Conservation (phyloP, 768 basidiomycete genomes). For the Rhodotorula toruloides region DNA sequence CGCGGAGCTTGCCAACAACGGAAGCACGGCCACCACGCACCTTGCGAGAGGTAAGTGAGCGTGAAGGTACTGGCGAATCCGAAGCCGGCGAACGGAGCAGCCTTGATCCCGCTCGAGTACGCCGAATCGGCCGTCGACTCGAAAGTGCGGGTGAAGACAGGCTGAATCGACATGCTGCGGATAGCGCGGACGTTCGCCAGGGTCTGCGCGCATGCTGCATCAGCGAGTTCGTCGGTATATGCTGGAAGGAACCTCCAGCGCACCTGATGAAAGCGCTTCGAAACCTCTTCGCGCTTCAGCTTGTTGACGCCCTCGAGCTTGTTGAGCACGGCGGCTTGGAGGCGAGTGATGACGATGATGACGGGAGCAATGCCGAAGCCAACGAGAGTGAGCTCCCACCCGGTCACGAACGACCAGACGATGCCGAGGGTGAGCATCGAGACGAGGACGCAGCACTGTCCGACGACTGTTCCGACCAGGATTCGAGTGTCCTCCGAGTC, state of each 20-base stretch:
- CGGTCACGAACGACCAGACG: slow-evolving; percentile 77
- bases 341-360: slow-evolving; percentile 66
- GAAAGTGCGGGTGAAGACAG: slow-evolving; percentile 65
- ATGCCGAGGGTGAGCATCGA: slow-evolving; percentile 80
- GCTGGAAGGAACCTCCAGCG: slow-evolving; percentile 41
- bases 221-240: background rate
- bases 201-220: slow-evolving; percentile 49
- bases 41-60: slow-evolving; percentile 79
- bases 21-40: slow-evolving; percentile 41
- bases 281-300: slow-evolving; percentile 75
- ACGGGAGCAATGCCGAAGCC: slow-evolving; percentile 81
- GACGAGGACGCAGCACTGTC: slow-evolving; percentile 65
- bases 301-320: slow-evolving; percentile 75
- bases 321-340: slow-evolving; percentile 68
- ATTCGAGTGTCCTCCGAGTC: slow-evolving; percentile 82
- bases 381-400: slow-evolving; percentile 89
- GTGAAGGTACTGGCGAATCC: slow-evolving; percentile 73
- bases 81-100: slow-evolving; percentile 83
- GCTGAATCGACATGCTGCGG: slow-evolving; percentile 76
- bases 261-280: slow-evolving; percentile 78
- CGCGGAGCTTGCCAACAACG: background rate
- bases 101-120: slow-evolving; percentile 61
- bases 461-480: slow-evolving; percentile 66
- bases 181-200: slow-evolving; percentile 81
- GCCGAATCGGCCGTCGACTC: slow-evolving; percentile 60